A percentile compares a stretch with the other conserved stretches of the same genome.
These are phyloP conservation scores for Agroathelia rolfsii DNA, from an alignment of 1,284 basidiomycete species.

Conservation along the genomic window DNA sequence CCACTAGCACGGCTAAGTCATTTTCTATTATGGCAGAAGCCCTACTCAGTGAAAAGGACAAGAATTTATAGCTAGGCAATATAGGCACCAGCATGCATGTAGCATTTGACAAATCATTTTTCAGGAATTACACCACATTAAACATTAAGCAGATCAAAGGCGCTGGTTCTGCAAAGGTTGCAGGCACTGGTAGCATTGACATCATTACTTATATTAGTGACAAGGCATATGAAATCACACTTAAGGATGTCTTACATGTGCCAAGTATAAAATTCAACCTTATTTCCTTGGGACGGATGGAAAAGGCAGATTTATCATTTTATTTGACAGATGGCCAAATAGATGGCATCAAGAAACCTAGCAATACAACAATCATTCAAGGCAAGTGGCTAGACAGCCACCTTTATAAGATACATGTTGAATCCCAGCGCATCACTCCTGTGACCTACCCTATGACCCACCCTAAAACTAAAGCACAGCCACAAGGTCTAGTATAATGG, in stretches of 20 bases:
- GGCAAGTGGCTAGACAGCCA: no score
- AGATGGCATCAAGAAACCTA: no score
- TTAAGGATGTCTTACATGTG: slow-evolving; percentile 21
- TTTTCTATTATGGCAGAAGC: no score
- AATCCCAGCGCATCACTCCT: no score
- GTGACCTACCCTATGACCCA: no score
- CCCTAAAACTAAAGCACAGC: no score
- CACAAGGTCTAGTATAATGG: slow-evolving; percentile 3
- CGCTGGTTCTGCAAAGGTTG: slow-evolving; percentile 7
- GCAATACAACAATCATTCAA: no score
- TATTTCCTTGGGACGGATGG: slow-evolving; percentile 20
- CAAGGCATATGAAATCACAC: slow-evolving; percentile 8
- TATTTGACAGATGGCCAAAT: no score
- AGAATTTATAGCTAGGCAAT: slow-evolving; percentile 7
- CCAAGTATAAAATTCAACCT: slow-evolving; percentile 24
- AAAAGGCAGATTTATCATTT: slow-evolving; percentile 8
- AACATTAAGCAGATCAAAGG: slow-evolving; percentile 1
- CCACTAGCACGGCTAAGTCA: slow-evolving; percentile 7
- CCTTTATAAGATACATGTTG: no score
- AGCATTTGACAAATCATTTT: slow-evolving; percentile 1
- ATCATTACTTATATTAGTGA: slow-evolving; percentile 6
- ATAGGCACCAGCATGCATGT: slow-evolving; percentile 4
- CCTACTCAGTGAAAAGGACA: no score
- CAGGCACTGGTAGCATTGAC: no score
- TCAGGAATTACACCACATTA: not conserved